Evolutionary conservation across 2,329 filamentous ascomycete genomes (phyloP).

Genomic region (Pseudocercospora eumusae): DNA sequence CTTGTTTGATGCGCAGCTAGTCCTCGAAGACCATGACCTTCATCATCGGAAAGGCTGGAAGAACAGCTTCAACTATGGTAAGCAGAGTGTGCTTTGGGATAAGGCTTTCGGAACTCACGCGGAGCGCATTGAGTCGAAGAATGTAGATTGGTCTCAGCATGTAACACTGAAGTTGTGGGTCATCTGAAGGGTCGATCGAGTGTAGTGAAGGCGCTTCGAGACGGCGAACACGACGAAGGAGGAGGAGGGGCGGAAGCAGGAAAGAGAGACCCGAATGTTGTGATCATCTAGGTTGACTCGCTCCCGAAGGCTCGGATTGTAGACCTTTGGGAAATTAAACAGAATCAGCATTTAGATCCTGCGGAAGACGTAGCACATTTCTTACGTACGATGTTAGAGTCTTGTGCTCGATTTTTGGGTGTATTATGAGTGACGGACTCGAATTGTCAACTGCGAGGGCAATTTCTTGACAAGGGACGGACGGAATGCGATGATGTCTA

Average conservation of each 20-base stretch:
- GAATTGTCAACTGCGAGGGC: neutral
- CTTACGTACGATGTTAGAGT: too few species aligned
- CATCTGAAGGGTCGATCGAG: neutral
- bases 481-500: neutral
- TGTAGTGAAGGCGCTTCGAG: too few species aligned
- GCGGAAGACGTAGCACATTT: too few species aligned
- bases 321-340: too few species aligned
- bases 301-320: too few species aligned
- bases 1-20: slow-evolving; percentile 41
- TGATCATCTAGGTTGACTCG: too few species aligned
- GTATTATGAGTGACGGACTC: neutral
- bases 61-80: slow-evolving; percentile 45
- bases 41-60: slow-evolving; percentile 44
- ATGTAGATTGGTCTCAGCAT: slow-evolving; percentile 21
- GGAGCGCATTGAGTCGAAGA: slow-evolving; percentile 41
- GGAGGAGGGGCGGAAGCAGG: too few species aligned
- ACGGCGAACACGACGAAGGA: too few species aligned
- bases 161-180: slow-evolving; percentile 10
- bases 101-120: slow-evolving; percentile 38
- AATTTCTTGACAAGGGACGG: neutral
- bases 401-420: too few species aligned
- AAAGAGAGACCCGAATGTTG: too few species aligned
- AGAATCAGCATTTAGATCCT: too few species aligned
- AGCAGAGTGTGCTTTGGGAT: slow-evolving; percentile 46
- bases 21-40: slow-evolving; percentile 48